Evolutionary conservation across 2,329 filamentous ascomycete genomes (phyloP), one percentile per base, ranked within the genome.

Genomic region (Aspergillus sp.): DNA sequence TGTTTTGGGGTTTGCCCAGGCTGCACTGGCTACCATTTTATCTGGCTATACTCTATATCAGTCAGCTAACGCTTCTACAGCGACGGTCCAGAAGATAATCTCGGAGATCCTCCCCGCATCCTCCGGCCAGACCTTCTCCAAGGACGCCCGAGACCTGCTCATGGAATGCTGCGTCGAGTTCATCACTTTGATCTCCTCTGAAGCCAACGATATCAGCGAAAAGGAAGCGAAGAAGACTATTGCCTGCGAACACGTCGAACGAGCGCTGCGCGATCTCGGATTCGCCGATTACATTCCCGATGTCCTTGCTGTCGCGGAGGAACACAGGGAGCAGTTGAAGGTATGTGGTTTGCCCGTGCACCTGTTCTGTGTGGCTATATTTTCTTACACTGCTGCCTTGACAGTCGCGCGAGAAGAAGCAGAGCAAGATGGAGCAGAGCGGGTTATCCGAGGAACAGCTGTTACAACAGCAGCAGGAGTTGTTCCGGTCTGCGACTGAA

Each of bases 121-220:
- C 30, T 72, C 72, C 12, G 85, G 86, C 31, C 75, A 93, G 41
- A 80, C 83, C 2, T 96, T 96, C 57, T 85, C 88, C 26, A 95
- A 94, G 59, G 91, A 98, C 51, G 88, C 89, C 8, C 81, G 91
- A 39, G 91, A 98, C 55, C 72, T 96, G 2, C 72, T 98, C 32
- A 98, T 98, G 52, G 91, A 96, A 67, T 96, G 91, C 67, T 98
- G 91, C 55, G 89, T 98, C 52, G 91, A 98, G 61, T 98, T 98
- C 61, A 95, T 98, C 61, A 96, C 91, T 12, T 76, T 98, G 52
- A 83, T 98, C 48, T 95, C 88, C n/a, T 93, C 86, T 29, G 89
- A 98, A 66, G 91, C 91, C 41, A 98, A 98, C 62, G 91, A 98
- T 52, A 98, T 98, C 44, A 93, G 88, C 8, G 91, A 98, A 60